Evolutionary conservation across 179 eudicot species (phyloP).

Genomic region (Patellifolia procumbens): DNA sequence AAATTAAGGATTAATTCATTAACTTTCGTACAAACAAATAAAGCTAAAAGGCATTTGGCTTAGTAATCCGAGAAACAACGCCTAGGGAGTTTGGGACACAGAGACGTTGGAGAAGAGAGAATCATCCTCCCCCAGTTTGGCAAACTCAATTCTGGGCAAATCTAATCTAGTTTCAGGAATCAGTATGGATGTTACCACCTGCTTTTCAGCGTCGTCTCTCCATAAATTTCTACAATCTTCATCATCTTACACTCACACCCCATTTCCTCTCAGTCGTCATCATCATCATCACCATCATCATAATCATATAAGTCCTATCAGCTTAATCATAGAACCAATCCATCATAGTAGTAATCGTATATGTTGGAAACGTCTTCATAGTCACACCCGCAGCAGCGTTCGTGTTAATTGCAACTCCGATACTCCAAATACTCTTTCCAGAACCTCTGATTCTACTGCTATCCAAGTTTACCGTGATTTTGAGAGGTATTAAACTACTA

Average conservation of each 20-base stretch:
- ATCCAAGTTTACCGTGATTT: constrained; percentile 33
- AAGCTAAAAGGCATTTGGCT: too few relatives aligned
- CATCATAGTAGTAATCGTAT: background rate
- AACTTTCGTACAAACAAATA: too few relatives aligned
- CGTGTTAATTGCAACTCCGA: constrained; percentile 7
- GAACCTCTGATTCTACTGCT: constrained; percentile 19
- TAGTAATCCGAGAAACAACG: too few relatives aligned
- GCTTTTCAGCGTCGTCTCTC: background rate
- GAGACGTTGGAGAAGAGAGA: too few relatives aligned
- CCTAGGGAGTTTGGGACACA: too few relatives aligned
- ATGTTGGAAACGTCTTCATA: background rate
- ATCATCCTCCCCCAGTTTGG: too few relatives aligned
- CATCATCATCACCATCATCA: background rate
- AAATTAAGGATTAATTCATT: too few relatives aligned
- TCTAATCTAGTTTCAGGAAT: too few relatives aligned
- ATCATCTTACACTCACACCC: background rate
- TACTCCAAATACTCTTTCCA: background rate
- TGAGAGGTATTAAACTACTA: constrained; percentile 21
- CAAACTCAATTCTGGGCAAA: too few relatives aligned
- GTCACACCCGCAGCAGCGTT: too few relatives aligned
- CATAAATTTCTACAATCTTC: background rate
- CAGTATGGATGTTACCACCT: background rate
- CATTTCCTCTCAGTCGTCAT: background rate
- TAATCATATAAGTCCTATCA: background rate
- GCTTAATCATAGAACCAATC: background rate